Base-by-base conservation (phyloP, 2,329 filamentous ascomycete species). In the Epichloe uncinata region DNA sequence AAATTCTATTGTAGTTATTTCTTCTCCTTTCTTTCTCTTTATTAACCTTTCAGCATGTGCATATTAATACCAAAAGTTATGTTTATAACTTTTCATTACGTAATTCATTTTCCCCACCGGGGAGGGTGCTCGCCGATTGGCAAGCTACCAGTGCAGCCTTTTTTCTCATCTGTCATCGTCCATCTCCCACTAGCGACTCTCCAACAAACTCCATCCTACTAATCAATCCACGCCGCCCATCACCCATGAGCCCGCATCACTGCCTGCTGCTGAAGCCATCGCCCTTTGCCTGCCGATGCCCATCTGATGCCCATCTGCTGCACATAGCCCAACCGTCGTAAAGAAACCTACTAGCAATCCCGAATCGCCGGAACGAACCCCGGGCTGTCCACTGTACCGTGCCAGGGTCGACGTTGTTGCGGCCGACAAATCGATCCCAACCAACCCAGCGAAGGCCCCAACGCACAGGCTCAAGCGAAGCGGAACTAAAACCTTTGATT, bases 401-500 rank as follows among this genome's bases (percentile, higher is more conserved):
- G 3, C 36, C 16, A 26, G 15, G 18, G 35, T 16, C 22, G 16
- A 37, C 34, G 11, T 11, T 20, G n/a, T 50, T 22, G 26, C 48
- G 38, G n/a, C 45, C 34, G 41, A 45, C 41, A 13, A 44, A 44
- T 45, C 45, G 26, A 42, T 47, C 37, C 36, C 42, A 38, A 42
- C 41, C 43, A 34, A 49, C 47, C 33, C 45, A 45, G 42, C 48
- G 26, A 36, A 16, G 42, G 45, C 41, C 41, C 48, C 45, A 42
- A 50, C 42, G 20, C 51, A 41, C 48, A 22, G 36, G 16, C 22
- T 18, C 44, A 9, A 35, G 20, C 18, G 45, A 12, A 44, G 7
- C 16, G 37, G 35, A 12, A 47, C n/a, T 20, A 5, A 11, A 34
- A 26, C 13, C 9, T 30, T 15, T 13, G 36, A 34, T n/a, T 15